These are phyloP conservation scores for Telfairia occidentalis DNA, from an alignment of 331 rosid genomes.

Conservation along the genomic window DNA sequence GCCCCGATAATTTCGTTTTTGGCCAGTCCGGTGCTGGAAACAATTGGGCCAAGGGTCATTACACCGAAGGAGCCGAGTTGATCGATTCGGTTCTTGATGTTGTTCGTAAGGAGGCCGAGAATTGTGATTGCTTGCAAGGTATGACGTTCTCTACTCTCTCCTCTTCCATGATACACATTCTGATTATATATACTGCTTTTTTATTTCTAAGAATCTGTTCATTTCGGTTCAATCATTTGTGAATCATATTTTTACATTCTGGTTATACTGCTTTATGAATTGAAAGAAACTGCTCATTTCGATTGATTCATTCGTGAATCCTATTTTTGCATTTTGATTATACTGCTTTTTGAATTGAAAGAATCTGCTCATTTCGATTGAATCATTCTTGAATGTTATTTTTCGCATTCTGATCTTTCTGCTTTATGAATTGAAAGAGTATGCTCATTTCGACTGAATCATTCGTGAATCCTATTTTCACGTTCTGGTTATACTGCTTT, in stretches of 20 bases:
- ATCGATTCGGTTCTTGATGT: conserved; percentile 17
- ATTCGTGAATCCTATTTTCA: neutral
- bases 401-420: neutral
- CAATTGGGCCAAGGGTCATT: conserved; percentile 17
- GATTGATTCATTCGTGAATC: neutral
- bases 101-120: conserved; percentile 19
- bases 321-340: neutral
- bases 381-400: neutral
- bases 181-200: neutral
- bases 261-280: neutral
- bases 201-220: neutral
- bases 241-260: neutral
- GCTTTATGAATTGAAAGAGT: neutral
- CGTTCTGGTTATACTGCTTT: neutral
- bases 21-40: conserved; percentile 18
- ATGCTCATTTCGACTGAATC: neutral
- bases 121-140: conserved; percentile 20
- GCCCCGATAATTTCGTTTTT: conserved; percentile 17
- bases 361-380: neutral
- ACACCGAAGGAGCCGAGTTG: conserved; percentile 16
- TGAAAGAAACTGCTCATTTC: neutral
- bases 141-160: neutral
- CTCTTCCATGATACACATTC: neutral
- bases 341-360: neutral
- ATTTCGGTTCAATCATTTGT: neutral